Conservation (phyloP, 2,329 filamentous ascomycete genomes). For the Byssochlamys sp. region DNA sequence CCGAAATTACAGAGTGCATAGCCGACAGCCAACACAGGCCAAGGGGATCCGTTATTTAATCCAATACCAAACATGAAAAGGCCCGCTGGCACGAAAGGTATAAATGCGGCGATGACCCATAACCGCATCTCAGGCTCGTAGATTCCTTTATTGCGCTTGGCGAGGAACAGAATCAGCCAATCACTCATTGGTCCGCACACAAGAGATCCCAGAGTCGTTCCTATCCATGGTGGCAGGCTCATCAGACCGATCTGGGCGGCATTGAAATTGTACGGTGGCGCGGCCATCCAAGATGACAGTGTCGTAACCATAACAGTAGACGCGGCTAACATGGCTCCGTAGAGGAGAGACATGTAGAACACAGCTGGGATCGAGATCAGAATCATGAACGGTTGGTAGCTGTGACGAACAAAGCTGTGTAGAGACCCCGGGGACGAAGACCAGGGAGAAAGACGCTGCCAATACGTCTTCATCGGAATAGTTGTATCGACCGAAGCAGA, state of each 20-base stretch:
- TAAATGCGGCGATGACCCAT: constrained; percentile 16
- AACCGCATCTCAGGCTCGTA: constrained; percentile 40
- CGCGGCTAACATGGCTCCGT: constrained; percentile 31
- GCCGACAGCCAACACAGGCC: constrained; percentile 18
- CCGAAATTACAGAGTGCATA: background rate
- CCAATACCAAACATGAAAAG: constrained; percentile 34
- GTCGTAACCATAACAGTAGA: constrained; percentile 29
- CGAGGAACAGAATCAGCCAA: constrained; percentile 24
- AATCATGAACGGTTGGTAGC: constrained; percentile 20
- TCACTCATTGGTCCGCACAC: constrained; percentile 29
- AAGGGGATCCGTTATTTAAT: constrained; percentile 25
- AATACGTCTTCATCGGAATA: constrained; percentile 35
- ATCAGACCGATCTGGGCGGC: constrained; percentile 31
- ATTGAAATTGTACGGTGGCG: constrained; percentile 34
- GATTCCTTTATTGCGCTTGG: constrained; percentile 29
- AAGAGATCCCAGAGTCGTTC: constrained; percentile 25
- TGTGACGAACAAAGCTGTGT: constrained; percentile 14
- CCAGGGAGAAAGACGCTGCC: constrained; percentile 27
- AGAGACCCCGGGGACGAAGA: constrained; percentile 15
- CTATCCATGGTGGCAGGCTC: constrained; percentile 33
- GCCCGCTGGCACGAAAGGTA: constrained; percentile 25
- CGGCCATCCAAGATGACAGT: constrained; percentile 27
- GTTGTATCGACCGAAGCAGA: background rate
- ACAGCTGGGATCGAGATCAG: constrained; percentile 42
- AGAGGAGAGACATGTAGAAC: constrained; percentile 31